A percentile compares a stretch with the other conserved stretches of the same genome.
Evolutionary conservation across 371 early-diverging fungal genomes (phyloP).

Genomic region (Mycotypha africana): DNA sequence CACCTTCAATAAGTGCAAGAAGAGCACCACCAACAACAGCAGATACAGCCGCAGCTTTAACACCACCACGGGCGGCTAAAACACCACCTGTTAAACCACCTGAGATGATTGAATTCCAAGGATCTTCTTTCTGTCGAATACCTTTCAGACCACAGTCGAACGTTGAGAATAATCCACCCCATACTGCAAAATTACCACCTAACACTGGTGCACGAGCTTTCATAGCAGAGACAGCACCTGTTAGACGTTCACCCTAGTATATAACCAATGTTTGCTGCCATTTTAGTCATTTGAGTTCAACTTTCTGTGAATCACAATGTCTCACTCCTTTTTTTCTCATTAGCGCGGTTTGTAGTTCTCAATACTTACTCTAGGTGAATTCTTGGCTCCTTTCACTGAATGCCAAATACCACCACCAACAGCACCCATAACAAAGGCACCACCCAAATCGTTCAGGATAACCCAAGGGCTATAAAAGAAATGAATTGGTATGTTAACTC

Average conservation of each 20-base stretch:
- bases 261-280: no score
- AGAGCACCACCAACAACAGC: conserved; percentile 91
- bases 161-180: conserved; percentile 96
- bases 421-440: conserved; percentile 96
- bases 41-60: conserved; percentile 75
- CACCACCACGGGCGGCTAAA: conserved; percentile 89
- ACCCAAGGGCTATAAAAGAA: conserved; percentile 79
- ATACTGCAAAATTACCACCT: conserved; percentile 97
- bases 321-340: background rate
- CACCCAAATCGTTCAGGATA: conserved; percentile 94
- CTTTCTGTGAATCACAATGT: no score
- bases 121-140: conserved; percentile 93
- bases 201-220: conserved; percentile 93
- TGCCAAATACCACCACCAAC: conserved; percentile 96
- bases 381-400: conserved; percentile 94
- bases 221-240: conserved; percentile 82
- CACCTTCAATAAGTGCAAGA: conserved; percentile 93
- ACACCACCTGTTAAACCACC: conserved; percentile 95
- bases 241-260: conserved; percentile 84
- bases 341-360: no score
- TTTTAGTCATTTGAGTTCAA: no score
- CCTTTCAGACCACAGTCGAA: conserved; percentile 93
- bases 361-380: conserved; percentile 81
- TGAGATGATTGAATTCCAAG: conserved; percentile 89
- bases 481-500: background rate